Evolutionary conservation across 2,329 filamentous ascomycete genomes (phyloP).

Genomic region (Diaporthe amygdali): DNA sequence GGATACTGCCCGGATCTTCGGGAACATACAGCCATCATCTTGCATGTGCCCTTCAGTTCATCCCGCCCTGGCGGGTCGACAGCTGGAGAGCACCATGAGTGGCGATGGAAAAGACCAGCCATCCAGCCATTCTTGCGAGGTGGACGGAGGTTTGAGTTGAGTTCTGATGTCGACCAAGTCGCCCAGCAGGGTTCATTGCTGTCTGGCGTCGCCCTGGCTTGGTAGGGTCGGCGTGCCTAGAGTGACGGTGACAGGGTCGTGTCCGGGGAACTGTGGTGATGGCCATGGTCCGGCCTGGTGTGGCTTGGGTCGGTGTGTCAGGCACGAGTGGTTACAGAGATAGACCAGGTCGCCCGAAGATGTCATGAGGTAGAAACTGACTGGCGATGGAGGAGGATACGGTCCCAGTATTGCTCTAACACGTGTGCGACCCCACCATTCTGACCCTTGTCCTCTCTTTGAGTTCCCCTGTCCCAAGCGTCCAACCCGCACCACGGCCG

Average conservation of each 20-base stretch:
- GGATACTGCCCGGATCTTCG: constrained; percentile 16
- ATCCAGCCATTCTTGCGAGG: neutral
- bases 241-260: constrained; percentile 5
- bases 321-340: neutral
- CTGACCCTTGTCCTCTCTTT: constrained; percentile 2
- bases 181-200: constrained; percentile 8
- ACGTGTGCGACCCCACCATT: constrained; percentile 29
- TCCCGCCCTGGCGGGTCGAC: neutral
- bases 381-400: constrained; percentile 11
- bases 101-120: neutral
- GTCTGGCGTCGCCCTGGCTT: neutral
- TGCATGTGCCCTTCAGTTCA: constrained; percentile 5
- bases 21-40: constrained; percentile 13
- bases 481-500: constrained; percentile 9
- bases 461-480: constrained; percentile 4
- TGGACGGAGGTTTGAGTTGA: neutral
- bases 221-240: neutral
- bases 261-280: neutral
- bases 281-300: neutral
- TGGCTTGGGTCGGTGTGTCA: constrained; percentile 13
- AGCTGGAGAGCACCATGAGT: neutral
- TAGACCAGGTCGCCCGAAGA: neutral
- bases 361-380: constrained; percentile 11
- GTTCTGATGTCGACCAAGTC: neutral
- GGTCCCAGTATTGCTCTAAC: constrained; percentile 26